Base-by-base conservation (phyloP, 192 early-diverging fungal species). In the Chytriomyces confervae region DNA sequence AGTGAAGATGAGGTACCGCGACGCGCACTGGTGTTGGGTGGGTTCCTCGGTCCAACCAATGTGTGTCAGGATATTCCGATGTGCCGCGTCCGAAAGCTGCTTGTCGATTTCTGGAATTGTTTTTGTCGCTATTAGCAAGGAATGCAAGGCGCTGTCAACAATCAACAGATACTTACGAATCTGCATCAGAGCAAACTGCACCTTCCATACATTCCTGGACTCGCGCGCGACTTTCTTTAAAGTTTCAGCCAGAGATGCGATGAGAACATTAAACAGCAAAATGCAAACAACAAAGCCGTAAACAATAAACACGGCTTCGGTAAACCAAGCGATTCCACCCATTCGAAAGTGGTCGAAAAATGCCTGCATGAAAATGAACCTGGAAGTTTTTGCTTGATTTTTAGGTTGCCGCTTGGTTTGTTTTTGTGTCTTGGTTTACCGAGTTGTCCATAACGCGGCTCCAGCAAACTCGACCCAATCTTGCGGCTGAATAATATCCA, bases 201-300 rank as follows among this genome's bases (percentile, higher is more conserved):
- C 60, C 44, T 71, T 67, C 77, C 77, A 79, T 18, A 11, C 8
- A 23, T 62, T n/a, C 68, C 65, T 49, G 16, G 69, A 45, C n/a
- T 79, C 77, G 23, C 6, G 10, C 7, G 72, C 72, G 24, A 74
- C 53, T 44, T 7, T 16, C 23, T 49, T 61, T 8, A 79, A 51
- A 0, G 77, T 79, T 23, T 72, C 66, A 63, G 64, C 70, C 7
- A 79, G 62, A 69, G 65, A 73, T 7, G 77, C 77, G 65, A 79
- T 79, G 50, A 79, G 66, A 20, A 79, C 77, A 44, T 79, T 79
- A 24, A 79, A 47, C 3, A 79, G 70, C 9, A 79, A 60, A 57
- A 79, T 20, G 8, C 29, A 13, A n/a, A 62, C 61, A 43, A 69
- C 50, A 46, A 79, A 64, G 7, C n/a, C 70, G 70, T 67, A 67